Evolutionary conservation across 495 filamentous ascomycete species (phyloP), one percentile per base, ranked within the genome.

Genomic region (Letharia columbiana): DNA sequence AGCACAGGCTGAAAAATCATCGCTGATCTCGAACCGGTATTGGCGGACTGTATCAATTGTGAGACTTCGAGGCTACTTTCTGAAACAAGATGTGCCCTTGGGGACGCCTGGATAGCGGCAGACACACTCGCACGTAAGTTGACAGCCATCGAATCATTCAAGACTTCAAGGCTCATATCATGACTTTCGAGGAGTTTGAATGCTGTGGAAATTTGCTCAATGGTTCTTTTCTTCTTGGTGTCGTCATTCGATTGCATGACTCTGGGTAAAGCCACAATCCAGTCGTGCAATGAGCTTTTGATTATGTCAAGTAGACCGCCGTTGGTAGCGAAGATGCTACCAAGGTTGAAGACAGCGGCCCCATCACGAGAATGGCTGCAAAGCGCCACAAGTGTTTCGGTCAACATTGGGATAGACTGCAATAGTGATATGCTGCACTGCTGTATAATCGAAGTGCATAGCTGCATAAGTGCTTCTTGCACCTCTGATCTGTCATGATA

Each of bases 171-270:
- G 60, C 87, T 87, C n/a, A 86, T 77, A 40, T 84, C 83, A 40
- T 88, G 75, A 18, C 84, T 81, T 7, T 81, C 81, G 6, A 96
- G 77, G 11, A 96, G 73, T n/a, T 84, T 79, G 65, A 87, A 89
- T 0, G 89, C 86, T 50, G 86, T 84, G 7, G 87, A 85, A 52
- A 98, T 83, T 67, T 90, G 88, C 42, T 82, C 79, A 61, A 96
- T 84, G 28, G 85, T 86, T 70, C 83, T 82, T 50, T 86, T 80
- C 71, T 94, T 96, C 42, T 85, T 76, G 11, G 76, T 81, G 68
- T 97, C 91, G 64, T 99, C 93, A 64, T 85, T 89, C 35, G 86
- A 85, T 73, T 92, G 90, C 84, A 97, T 94, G 15, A 90, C 75
- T 47, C 91, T 82, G 5, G 95, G 89, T 39, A 98, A 82, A 23